Conservation (phyloP, 2,329 filamentous ascomycete genomes). For the Fragosphaeria purpurea region DNA sequence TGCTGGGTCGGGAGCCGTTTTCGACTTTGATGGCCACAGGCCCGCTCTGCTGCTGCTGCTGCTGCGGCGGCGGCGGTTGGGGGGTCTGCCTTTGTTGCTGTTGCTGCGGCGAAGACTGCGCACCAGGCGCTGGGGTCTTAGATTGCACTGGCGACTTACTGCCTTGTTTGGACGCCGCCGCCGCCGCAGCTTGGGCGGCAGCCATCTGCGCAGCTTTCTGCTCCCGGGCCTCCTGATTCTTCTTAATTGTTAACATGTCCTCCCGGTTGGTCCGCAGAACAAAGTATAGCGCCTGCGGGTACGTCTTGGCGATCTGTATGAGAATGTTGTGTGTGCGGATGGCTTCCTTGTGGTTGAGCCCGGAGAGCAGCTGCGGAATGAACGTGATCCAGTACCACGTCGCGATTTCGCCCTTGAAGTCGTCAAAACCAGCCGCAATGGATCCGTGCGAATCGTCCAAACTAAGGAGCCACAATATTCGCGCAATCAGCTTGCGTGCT, state of each 20-base stretch:
- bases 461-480: constrained; percentile 91
- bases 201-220: constrained; percentile 40
- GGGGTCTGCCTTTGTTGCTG: not conserved
- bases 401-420: constrained; percentile 93
- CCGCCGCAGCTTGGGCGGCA: constrained; percentile 6
- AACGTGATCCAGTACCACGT: constrained; percentile 99
- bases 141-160: constrained; percentile 37
- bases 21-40: constrained; percentile 21
- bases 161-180: constrained; percentile 26
- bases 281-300: constrained; percentile 94
- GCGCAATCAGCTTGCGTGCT: constrained; percentile 82
- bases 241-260: constrained; percentile 88
- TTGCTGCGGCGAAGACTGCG: constrained; percentile 16
- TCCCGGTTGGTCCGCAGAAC: constrained; percentile 86
- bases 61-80: not conserved
- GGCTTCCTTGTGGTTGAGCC: constrained; percentile 84
- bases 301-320: constrained; percentile 87
- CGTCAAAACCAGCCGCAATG: constrained; percentile 79
- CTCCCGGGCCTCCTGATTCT: constrained; percentile 69
- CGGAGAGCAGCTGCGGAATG: constrained; percentile 90
- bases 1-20: constrained; percentile 11
- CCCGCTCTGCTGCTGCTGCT: not conserved
- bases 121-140: constrained; percentile 37
- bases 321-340: constrained; percentile 77
- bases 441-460: constrained; percentile 79